Conservation (phyloP, 1,284 basidiomycete genomes). For the Peniophora sp. region DNA sequence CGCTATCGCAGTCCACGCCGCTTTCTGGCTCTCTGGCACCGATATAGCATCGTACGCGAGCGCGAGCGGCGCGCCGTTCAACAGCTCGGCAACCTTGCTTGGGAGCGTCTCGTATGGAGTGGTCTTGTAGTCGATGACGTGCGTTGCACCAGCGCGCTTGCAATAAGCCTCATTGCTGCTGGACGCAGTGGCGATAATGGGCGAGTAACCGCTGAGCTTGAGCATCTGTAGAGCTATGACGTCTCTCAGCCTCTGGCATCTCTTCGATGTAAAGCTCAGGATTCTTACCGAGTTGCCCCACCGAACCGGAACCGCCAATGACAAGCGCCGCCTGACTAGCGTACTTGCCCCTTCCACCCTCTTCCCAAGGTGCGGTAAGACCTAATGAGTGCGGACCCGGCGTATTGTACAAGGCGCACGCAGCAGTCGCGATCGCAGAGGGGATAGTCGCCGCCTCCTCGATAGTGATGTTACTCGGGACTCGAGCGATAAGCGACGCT, state of each 20-base stretch:
- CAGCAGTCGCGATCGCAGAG: slow-evolving; percentile 13
- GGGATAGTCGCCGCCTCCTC: slow-evolving; percentile 15
- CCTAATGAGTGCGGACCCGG: slow-evolving; percentile 5
- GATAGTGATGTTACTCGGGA: slow-evolving; percentile 12
- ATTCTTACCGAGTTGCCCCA: slow-evolving; percentile 26
- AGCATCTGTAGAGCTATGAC: slow-evolving; percentile 32
- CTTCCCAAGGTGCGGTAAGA: slow-evolving; percentile 16
- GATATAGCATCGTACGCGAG: slow-evolving; percentile 27
- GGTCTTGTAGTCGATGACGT: slow-evolving; percentile 31
- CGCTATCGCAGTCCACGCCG: slow-evolving; percentile 17
- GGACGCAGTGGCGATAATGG: slow-evolving; percentile 41
- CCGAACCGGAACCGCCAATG: slow-evolving; percentile 25
- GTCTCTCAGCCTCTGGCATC: slow-evolving; percentile 1
- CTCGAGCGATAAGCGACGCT: slow-evolving; percentile 11
- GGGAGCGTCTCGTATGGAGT: slow-evolving; percentile 8
- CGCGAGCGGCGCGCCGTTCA: slow-evolving; percentile 5
- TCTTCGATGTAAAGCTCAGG: slow-evolving; percentile 16
- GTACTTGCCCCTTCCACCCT: slow-evolving; percentile 16
- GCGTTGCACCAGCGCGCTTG: slow-evolving; percentile 40
- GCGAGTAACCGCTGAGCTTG: slow-evolving; percentile 38
- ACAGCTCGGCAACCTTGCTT: slow-evolving; percentile 11
- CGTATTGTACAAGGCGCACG: slow-evolving; percentile 4
- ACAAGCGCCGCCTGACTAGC: slow-evolving; percentile 22
- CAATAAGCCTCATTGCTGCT: slow-evolving; percentile 30
- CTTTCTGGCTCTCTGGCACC: slow-evolving; percentile 12